Conservation (phyloP, 2,329 filamentous ascomycete species). For the Aspergillus pseudoglaucus region DNA sequence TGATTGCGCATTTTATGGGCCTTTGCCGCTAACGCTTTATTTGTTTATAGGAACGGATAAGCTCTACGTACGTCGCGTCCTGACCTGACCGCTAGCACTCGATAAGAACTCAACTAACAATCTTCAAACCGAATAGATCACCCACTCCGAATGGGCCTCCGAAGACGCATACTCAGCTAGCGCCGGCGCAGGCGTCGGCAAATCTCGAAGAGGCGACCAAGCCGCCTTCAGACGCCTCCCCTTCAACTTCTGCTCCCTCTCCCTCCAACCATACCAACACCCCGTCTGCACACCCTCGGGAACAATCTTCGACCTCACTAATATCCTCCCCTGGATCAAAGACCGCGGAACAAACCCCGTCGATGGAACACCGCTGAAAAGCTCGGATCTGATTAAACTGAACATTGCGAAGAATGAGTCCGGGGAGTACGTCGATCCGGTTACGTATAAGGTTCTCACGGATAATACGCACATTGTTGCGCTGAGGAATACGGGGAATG, state of each 20-base stretch:
- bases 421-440: conserved; percentile 87
- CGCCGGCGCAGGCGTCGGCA: conserved; percentile 60
- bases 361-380: conserved; percentile 69
- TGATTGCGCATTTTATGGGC: conserved; percentile 1
- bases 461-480: conserved; percentile 97
- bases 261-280: conserved; percentile 88
- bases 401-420: conserved; percentile 89
- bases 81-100: conserved; percentile 2
- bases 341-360: conserved; percentile 92
- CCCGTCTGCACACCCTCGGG: conserved; percentile 85
- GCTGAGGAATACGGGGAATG: conserved; percentile 79
- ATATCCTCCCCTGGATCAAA: conserved; percentile 89
- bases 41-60: conserved; percentile 41
- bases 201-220: conserved; percentile 46
- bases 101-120: conserved; percentile 7
- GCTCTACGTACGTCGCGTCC: conserved; percentile 37
- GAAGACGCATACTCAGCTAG: conserved; percentile 81
- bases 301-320: conserved; percentile 89
- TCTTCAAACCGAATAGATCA: conserved; percentile 55
- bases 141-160: conserved; percentile 95
- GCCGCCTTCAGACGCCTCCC: conserved; percentile 79
- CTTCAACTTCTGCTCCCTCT: conserved; percentile 97
- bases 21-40: background rate
- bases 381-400: conserved; percentile 79
- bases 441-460: conserved; percentile 95